Percentiles rank a stretch among this genome's conserved stretches.
These are phyloP conservation scores for Saccharomycopsis sp. DNA, from an alignment of 805 yeast species.

Conservation along the genomic window DNA sequence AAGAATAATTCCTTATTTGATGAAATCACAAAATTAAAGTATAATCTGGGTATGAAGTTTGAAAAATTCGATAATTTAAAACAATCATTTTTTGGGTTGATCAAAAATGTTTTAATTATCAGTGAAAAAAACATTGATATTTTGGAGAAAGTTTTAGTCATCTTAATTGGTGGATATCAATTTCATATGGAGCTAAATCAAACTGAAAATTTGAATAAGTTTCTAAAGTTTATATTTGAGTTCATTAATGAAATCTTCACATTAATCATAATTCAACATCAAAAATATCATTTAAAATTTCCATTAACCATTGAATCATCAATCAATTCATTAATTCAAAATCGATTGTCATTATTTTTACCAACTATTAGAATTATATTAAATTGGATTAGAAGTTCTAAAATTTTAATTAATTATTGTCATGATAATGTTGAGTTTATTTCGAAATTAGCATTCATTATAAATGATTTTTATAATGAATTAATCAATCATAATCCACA, in stretches of 20 bases:
- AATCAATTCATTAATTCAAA: not conserved
- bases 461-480: constrained; percentile 23
- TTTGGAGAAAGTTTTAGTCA: constrained; percentile 27
- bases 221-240: constrained; percentile 32
- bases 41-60: too few species aligned
- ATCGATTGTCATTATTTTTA: constrained; percentile 19
- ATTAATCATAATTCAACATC: constrained; percentile 19
- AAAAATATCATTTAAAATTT: not conserved
- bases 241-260: constrained; percentile 28
- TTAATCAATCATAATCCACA: not conserved
- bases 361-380: constrained; percentile 39
- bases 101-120: not conserved
- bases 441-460: constrained; percentile 23
- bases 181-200: too few species aligned
- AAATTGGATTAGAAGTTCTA: constrained; percentile 48
- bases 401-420: constrained; percentile 29
- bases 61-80: too few species aligned
- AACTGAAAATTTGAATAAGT: constrained; percentile 17
- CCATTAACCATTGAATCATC: not conserved
- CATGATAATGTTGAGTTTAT: constrained; percentile 26
- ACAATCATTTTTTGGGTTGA: not conserved
- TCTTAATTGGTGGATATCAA: constrained; percentile 31
- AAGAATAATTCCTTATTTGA: not conserved
- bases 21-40: not conserved
- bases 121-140: constrained; percentile 13